Evolutionary conservation across 805 yeast genomes (phyloP), one percentile per base, ranked within the genome.

Genomic region (Lipomyces lipofer): DNA sequence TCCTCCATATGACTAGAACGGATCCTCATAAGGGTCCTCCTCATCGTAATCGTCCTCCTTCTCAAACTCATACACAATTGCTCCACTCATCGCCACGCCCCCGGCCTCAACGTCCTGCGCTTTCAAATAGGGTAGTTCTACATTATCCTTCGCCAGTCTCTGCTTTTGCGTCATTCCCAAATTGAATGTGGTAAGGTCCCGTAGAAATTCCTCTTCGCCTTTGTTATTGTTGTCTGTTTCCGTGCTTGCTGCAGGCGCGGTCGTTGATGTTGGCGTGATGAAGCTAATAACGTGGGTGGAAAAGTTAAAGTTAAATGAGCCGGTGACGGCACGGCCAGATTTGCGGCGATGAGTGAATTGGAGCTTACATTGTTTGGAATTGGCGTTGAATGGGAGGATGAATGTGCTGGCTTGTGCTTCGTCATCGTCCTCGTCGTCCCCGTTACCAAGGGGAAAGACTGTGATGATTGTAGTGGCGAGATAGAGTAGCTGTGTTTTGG

Each of bases 21-120:
- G 98, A 67, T 92, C 98, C 68, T 92, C 99, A 66, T 84, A 92
- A 0, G 98, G 97, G 70, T 92, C 99, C 64, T 94, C 98, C 69
- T 92, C 99, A 66, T 92, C 99, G 67, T 91, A 92, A 69, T 92
- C 99, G 68, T 92, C 99, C 69, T 92, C 98, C 67, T 91, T 88
- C 65, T 94, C 98, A 67, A 84, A 94, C 67, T 94, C 94, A 67
- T 92, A 92, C 3, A 92, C 95, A 62, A 94, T 91, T 0, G 99
- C 97, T 17, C 98, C 97, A 9, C 62, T 50, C 15, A 52, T 51
- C 50, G 96, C 96, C 30, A 82, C 79, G 19, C 85, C 87, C 28
- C 77, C 70, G 15, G 75, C 73, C 30, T 72, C 74, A 10, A 68
- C 59, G 53, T 80, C 76, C 66, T 92, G 98, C 0, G 98, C 98